phyloP scores from a whole-genome alignment of 495 filamentous ascomycete genomes.

The Penicillium fimorum region DNA sequence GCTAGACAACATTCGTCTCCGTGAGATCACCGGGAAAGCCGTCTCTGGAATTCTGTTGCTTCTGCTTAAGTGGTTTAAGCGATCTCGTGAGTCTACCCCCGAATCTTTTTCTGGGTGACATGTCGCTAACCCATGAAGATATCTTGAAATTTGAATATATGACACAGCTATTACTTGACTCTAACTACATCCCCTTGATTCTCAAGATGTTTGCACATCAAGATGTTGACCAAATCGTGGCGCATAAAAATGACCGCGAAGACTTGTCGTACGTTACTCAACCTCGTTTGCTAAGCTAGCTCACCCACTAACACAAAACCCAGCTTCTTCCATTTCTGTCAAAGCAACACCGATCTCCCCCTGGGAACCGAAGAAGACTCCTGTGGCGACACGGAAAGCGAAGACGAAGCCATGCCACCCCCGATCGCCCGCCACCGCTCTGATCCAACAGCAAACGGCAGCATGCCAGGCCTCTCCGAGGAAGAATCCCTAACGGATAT shows the following conservation, averaged over 20 bases:
- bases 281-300: neutral
- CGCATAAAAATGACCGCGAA: constrained; percentile 76
- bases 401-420: constrained; percentile 80
- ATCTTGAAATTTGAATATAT: constrained; percentile 95
- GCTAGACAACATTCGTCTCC: constrained; percentile 70
- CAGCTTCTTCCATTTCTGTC: constrained; percentile 90
- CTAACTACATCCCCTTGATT: constrained; percentile 88
- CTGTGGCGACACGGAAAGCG: constrained; percentile 37
- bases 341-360: constrained; percentile 51
- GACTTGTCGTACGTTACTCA: constrained; percentile 65
- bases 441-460: constrained; percentile 27
- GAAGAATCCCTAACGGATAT: constrained; percentile 38
- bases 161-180: constrained; percentile 87
- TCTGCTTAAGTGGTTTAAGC: constrained; percentile 92
- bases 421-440: constrained; percentile 65
- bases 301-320: neutral
- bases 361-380: constrained; percentile 26
- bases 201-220: constrained; percentile 91
- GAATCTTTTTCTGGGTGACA: neutral
- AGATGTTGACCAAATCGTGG: constrained; percentile 85
- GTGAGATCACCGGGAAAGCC: constrained; percentile 88
- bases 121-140: constrained; percentile 53
- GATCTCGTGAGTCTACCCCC: constrained; percentile 69
- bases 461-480: constrained; percentile 27
- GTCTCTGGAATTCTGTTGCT: constrained; percentile 82